Evolutionary conservation across 116 monocot species (phyloP).

Genomic region (Papilionanthe hybrid): DNA sequence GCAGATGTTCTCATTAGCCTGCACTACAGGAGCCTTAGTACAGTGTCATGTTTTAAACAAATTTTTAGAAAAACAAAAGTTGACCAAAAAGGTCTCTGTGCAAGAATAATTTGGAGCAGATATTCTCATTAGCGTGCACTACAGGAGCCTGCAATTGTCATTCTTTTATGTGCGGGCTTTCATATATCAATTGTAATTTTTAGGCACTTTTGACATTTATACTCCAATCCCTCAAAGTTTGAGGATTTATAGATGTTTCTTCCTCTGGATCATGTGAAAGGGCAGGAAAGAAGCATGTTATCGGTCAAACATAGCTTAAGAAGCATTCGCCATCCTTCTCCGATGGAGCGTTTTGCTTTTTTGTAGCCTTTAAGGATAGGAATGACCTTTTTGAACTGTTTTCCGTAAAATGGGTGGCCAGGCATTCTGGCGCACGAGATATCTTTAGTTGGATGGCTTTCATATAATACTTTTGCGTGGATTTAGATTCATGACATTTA

Average conservation of each 20-base stretch:
- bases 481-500: too few species aligned
- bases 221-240: neutral
- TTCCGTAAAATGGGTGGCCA: too few species aligned
- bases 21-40: too few species aligned
- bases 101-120: neutral
- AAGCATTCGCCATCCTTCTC: neutral
- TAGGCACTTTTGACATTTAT: neutral
- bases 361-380: too few species aligned
- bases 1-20: neutral
- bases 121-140: too few species aligned
- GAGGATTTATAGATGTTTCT: neutral
- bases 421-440: too few species aligned
- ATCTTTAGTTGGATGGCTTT: too few species aligned
- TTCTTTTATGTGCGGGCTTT: neutral
- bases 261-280: neutral
- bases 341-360: neutral
- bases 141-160: neutral
- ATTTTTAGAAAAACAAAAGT: too few species aligned
- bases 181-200: neutral
- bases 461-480: too few species aligned
- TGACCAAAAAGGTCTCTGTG: neutral
- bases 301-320: neutral
- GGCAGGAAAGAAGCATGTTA: neutral
- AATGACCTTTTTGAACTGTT: too few species aligned
- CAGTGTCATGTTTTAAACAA: too few species aligned